Evolutionary conservation across 1,284 basidiomycete genomes (phyloP).

Genomic region (Prillingera fragicola): DNA sequence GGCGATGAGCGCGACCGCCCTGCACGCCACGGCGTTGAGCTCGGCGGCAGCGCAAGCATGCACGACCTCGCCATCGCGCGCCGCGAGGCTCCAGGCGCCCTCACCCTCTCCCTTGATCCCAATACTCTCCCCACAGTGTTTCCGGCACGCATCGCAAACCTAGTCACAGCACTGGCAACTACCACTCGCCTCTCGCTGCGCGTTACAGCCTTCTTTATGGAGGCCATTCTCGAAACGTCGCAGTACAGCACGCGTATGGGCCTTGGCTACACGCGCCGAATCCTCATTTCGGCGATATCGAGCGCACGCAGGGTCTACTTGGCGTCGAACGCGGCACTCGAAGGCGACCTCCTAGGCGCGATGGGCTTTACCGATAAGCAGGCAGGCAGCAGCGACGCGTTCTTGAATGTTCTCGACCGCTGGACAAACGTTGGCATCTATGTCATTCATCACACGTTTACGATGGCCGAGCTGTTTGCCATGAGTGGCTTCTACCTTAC

Average conservation of each 20-base stretch:
- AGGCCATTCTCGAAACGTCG: conserved; percentile 46
- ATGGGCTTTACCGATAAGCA: conserved; percentile 22
- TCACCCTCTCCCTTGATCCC: background rate
- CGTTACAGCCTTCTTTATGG: conserved; percentile 47
- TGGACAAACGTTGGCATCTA: conserved; percentile 55
- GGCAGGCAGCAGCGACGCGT: conserved; percentile 29
- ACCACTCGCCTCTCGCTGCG: conserved; percentile 44
- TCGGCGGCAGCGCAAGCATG: background rate
- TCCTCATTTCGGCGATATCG: conserved; percentile 47
- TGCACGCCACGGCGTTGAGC: no score
- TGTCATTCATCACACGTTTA: conserved; percentile 52
- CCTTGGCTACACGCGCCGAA: conserved; percentile 44
- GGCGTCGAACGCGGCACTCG: conserved; percentile 26
- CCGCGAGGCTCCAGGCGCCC: background rate
- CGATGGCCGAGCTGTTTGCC: conserved; percentile 53
- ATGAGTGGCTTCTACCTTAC: conserved; percentile 53
- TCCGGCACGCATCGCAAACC: conserved; percentile 43
- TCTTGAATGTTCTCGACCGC: conserved; percentile 49
- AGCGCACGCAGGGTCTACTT: conserved; percentile 46
- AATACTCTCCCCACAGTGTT: conserved; percentile 45
- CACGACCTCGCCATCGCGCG: background rate
- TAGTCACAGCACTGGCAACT: conserved; percentile 47
- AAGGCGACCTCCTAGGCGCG: conserved; percentile 22
- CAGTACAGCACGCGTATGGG: conserved; percentile 36
- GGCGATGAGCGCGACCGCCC: no score